Percentiles rank a stretch among this genome's conserved stretches.
These are phyloP conservation scores for Cardiospermum halicacabum DNA, from an alignment of 345 rosid genomes.

Conservation along the genomic window DNA sequence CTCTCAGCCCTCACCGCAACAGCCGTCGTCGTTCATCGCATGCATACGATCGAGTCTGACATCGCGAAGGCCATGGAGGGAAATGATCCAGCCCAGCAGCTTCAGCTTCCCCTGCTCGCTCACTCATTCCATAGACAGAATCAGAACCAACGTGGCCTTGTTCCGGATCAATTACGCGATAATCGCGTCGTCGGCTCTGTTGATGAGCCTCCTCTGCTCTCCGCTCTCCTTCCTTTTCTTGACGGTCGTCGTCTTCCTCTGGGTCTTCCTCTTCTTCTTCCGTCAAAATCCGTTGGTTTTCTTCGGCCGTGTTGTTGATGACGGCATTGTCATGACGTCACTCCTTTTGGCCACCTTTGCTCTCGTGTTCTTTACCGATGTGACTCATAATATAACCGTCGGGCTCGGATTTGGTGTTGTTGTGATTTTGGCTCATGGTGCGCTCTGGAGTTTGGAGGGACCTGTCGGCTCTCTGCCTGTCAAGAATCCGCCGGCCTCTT, in stretches of 20 bases:
- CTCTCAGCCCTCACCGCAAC: slow-evolving; percentile 17
- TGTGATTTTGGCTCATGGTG: slow-evolving; percentile 43
- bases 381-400: slow-evolving; percentile 27
- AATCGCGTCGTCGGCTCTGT: slow-evolving; percentile 28
- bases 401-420: slow-evolving; percentile 38
- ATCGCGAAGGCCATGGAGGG: slow-evolving; percentile 50
- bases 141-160: slow-evolving; percentile 28
- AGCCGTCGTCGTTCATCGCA: slow-evolving; percentile 26
- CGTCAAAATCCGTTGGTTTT: slow-evolving; percentile 39
- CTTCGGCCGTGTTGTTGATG: slow-evolving; percentile 33
- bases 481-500: too few relatives aligned
- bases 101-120: slow-evolving; percentile 34
- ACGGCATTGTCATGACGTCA: slow-evolving; percentile 29
- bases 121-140: slow-evolving; percentile 26
- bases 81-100: slow-evolving; percentile 38
- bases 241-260: slow-evolving; percentile 33
- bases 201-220: slow-evolving; percentile 54
- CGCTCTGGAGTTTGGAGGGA: slow-evolving; percentile 36
- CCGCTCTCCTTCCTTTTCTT: slow-evolving; percentile 46
- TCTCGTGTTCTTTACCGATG: slow-evolving; percentile 34
- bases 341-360: slow-evolving; percentile 35
- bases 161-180: slow-evolving; percentile 48
- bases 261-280: slow-evolving; percentile 54
- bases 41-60: slow-evolving; percentile 34
- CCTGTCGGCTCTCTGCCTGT: too few relatives aligned